phyloP scores from a whole-genome alignment of 345 rosid species.

The Adansonia digitata region DNA sequence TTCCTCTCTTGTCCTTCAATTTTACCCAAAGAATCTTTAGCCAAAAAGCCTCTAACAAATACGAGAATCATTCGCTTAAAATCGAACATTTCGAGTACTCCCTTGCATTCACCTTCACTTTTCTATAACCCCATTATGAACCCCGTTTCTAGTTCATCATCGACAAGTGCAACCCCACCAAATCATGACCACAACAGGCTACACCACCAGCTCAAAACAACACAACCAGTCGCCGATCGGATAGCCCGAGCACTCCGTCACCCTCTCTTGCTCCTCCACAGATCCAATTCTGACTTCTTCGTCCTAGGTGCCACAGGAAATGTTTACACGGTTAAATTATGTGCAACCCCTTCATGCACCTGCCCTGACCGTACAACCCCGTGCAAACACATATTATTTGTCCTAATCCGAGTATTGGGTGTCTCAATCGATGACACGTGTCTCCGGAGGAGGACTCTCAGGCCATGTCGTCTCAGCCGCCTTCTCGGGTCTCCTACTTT shows the following conservation, averaged over 20 bases:
- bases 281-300: slow-evolving; percentile 50
- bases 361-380: slow-evolving; percentile 82
- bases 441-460: slow-evolving; percentile 52
- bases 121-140: slow-evolving; percentile 31
- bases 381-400: slow-evolving; percentile 82
- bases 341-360: slow-evolving; percentile 56
- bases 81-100: not conserved
- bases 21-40: slow-evolving; percentile 41
- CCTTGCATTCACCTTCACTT: not conserved
- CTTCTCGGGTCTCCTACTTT: slow-evolving; percentile 40
- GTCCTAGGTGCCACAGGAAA: slow-evolving; percentile 80
- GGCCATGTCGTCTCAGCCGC: slow-evolving; percentile 52
- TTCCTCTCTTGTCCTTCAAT: slow-evolving; percentile 40
- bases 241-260: slow-evolving; percentile 66
- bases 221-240: slow-evolving; percentile 51
- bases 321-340: slow-evolving; percentile 65
- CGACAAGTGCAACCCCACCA: slow-evolving; percentile 7
- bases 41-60: not conserved
- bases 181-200: slow-evolving; percentile 10
- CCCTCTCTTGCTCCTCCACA: slow-evolving; percentile 59
- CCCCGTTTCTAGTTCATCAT: slow-evolving; percentile 39
- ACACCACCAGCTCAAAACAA: slow-evolving; percentile 20
- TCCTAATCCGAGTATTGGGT: slow-evolving; percentile 66
- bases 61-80: slow-evolving; percentile 8
- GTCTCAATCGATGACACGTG: slow-evolving; percentile 57